phyloP scores from a whole-genome alignment of 176 grass and related monocot genomes.

The Eleusine coracana region DNA sequence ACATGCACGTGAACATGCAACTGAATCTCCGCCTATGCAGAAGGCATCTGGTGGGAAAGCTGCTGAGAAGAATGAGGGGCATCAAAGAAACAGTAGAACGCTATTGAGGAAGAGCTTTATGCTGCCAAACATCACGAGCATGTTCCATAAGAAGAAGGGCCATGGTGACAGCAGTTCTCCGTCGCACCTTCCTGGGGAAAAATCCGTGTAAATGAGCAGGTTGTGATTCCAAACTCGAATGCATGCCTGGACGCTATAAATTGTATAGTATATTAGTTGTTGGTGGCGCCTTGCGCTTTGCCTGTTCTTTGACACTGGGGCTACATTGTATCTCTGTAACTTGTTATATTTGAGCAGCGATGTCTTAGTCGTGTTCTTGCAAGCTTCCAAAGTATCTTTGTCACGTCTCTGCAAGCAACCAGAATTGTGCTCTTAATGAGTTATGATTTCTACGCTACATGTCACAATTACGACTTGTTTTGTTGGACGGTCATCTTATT shows the following conservation, averaged over 20 bases:
- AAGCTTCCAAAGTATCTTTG: not conserved
- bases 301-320: not conserved
- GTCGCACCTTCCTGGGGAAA: conserved; percentile 60
- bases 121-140: conserved; percentile 65
- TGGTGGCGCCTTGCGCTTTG: conserved; percentile 20
- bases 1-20: conserved; percentile 36
- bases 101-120: conserved; percentile 69
- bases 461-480: not conserved
- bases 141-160: conserved; percentile 81
- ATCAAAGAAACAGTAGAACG: conserved; percentile 43
- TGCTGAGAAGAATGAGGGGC: conserved; percentile 55
- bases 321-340: conserved; percentile 12
- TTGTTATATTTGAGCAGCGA: conserved; percentile 6
- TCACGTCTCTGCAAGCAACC: not conserved
- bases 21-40: conserved; percentile 31
- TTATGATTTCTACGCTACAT: not conserved
- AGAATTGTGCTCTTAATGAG: not conserved
- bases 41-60: conserved; percentile 45
- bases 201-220: conserved; percentile 52
- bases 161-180: conserved; percentile 57
- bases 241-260: conserved; percentile 26
- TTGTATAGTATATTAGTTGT: conserved; percentile 42
- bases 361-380: not conserved
- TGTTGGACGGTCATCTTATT: not conserved
- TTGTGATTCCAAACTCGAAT: conserved; percentile 38